phyloP scores from a whole-genome alignment of 1,284 basidiomycete species.

The Macrocystidia cucumis region DNA sequence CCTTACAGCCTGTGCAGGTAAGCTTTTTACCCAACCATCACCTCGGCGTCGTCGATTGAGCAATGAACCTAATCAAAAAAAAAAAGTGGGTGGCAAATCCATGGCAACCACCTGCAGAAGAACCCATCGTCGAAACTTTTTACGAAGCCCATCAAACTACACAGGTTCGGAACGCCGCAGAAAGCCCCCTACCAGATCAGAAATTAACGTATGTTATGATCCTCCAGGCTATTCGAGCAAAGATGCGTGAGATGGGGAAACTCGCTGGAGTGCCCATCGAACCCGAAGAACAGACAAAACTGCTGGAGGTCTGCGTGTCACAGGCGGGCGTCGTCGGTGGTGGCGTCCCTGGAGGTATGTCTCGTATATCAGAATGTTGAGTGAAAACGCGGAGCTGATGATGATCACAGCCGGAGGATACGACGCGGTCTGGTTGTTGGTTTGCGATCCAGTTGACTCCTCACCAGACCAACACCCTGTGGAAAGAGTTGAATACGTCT shows the following conservation, averaged over 20 bases:
- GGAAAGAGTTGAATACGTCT: conserved; percentile 61
- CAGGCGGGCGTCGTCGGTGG: conserved; percentile 87
- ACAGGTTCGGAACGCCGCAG: conserved; percentile 32
- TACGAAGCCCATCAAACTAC: conserved; percentile 46
- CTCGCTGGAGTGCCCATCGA: conserved; percentile 85
- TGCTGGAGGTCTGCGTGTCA: conserved; percentile 78
- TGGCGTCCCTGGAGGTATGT: conserved; percentile 90
- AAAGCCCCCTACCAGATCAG: not conserved
- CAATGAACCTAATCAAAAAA: too few relatives aligned
- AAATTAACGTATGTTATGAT: not conserved
- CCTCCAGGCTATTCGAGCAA: conserved; percentile 62
- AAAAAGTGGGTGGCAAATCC: conserved; percentile 53
- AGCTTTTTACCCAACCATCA: conserved; percentile 3
- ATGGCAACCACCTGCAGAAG: conserved; percentile 32
- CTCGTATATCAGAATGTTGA: too few relatives aligned
- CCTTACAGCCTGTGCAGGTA: conserved; percentile 52
- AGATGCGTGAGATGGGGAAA: conserved; percentile 87
- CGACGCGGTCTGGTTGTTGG: conserved; percentile 92
- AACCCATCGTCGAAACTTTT: conserved; percentile 43
- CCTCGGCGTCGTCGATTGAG: too few relatives aligned
- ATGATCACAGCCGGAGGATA: conserved; percentile 97
- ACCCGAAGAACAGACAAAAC: conserved; percentile 79
- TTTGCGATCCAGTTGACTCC: conserved; percentile 54
- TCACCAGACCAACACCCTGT: conserved; percentile 34
- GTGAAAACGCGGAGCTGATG: too few relatives aligned